Percentiles rank a stretch among this genome's conserved stretches.
These are phyloP conservation scores for Chrysanthemum seticuspe DNA, from an alignment of 129 eudicot species.

Conservation along the genomic window DNA sequence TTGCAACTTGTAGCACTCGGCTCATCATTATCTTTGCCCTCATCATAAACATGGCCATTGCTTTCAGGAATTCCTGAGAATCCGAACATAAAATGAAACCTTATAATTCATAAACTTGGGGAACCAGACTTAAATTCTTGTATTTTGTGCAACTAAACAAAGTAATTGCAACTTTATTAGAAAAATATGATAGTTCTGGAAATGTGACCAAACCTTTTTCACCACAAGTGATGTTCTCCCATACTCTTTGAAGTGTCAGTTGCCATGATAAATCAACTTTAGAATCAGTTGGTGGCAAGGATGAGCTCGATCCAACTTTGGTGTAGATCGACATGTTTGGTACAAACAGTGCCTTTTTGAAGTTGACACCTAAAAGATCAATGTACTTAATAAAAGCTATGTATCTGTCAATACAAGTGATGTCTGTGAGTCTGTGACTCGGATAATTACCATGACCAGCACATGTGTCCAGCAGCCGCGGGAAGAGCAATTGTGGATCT, in stretches of 20 bases:
- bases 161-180: neutral
- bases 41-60: slow-evolving; percentile 38
- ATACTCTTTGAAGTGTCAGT: slow-evolving; percentile 70
- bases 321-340: slow-evolving; percentile 86
- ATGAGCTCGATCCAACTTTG: slow-evolving; percentile 60
- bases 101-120: neutral
- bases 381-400: slow-evolving; percentile 5
- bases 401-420: slow-evolving; percentile 5
- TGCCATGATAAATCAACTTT: slow-evolving; percentile 87
- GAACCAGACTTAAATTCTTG: neutral
- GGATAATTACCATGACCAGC: slow-evolving; percentile 66
- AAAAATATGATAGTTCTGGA: neutral
- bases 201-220: slow-evolving; percentile 42
- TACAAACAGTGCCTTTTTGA: slow-evolving; percentile 83
- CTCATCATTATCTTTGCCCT: slow-evolving; percentile 30
- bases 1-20: slow-evolving; percentile 37
- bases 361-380: slow-evolving; percentile 62
- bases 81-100: neutral
- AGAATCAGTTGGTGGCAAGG: slow-evolving; percentile 45
- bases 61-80: slow-evolving; percentile 38
- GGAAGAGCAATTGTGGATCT: slow-evolving; percentile 93
- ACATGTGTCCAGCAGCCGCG: slow-evolving; percentile 70
- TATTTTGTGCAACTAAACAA: neutral
- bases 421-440: slow-evolving; percentile 12
- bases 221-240: slow-evolving; percentile 52